Conservation (phyloP, 139 green algal species). For the Coelastrella sp. region DNA sequence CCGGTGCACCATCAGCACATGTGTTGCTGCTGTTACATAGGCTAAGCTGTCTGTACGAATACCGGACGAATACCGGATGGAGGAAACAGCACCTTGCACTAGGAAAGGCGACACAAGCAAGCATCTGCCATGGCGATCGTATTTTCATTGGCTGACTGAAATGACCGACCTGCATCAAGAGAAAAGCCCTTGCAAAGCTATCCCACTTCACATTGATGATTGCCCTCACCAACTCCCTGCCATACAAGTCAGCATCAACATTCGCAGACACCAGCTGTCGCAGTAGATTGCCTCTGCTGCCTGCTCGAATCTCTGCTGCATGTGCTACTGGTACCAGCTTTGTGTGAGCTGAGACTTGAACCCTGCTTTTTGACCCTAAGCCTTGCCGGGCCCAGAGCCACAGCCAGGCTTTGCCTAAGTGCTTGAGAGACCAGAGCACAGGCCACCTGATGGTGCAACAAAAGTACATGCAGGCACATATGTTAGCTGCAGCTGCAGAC, state of each 20-base stretch:
- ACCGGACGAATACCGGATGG: no score
- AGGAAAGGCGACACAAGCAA: neutral
- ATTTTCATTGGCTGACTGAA: no score
- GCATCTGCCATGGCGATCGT: neutral
- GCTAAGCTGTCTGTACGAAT: no score
- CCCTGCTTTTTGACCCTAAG: neutral
- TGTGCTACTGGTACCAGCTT: slow-evolving; percentile 38
- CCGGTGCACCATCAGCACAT: no score
- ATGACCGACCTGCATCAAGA: slow-evolving; percentile 47
- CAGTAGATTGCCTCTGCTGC: slow-evolving; percentile 44
- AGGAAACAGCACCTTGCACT: no score
- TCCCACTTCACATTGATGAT: slow-evolving; percentile 51
- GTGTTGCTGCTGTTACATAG: no score
- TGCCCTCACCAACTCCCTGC: slow-evolving; percentile 39
- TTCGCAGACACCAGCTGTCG: slow-evolving; percentile 46
- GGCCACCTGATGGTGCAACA: neutral
- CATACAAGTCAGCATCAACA: slow-evolving; percentile 45
- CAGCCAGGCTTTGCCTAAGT: slow-evolving; percentile 7
- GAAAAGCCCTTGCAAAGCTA: slow-evolving; percentile 33
- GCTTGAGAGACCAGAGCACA: slow-evolving; percentile 6
- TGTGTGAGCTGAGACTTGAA: slow-evolving; percentile 35
- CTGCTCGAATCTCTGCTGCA: slow-evolving; percentile 39
- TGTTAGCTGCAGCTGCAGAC: neutral
- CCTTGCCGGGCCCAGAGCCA: slow-evolving; percentile 25
- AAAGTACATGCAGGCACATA: neutral